These are phyloP conservation scores for Clavispora carvajalis DNA, from an alignment of 805 yeast species.

Conservation along the genomic window DNA sequence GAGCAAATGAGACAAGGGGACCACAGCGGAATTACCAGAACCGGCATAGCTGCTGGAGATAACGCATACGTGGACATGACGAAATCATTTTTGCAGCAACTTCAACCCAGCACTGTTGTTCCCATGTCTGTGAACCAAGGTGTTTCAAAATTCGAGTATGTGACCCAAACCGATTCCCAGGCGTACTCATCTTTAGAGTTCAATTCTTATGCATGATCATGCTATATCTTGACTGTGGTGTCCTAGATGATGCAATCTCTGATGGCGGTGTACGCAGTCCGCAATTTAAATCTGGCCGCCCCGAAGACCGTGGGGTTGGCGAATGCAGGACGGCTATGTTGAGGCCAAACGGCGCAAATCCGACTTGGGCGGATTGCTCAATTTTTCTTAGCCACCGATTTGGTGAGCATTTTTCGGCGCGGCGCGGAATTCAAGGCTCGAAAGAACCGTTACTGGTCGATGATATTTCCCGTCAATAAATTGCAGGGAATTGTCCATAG, in stretches of 20 bases:
- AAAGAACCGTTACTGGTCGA: too few species aligned
- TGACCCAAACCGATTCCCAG: slow-evolving; percentile 14
- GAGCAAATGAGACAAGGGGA: slow-evolving; percentile 14
- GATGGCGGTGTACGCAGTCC: background rate
- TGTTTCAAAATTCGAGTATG: slow-evolving; percentile 18
- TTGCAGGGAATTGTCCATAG: too few species aligned
- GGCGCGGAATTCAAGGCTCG: too few species aligned
- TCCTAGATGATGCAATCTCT: background rate
- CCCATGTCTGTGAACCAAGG: background rate
- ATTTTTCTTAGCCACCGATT: too few species aligned
- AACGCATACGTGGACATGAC: slow-evolving; percentile 16
- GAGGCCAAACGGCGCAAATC: too few species aligned
- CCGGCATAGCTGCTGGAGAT: slow-evolving; percentile 2
- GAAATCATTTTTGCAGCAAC: slow-evolving; percentile 29
- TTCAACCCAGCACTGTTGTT: slow-evolving; percentile 10
- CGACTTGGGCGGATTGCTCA: too few species aligned
- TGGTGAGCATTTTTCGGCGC: too few species aligned
- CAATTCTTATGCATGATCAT: slow-evolving; percentile 22
- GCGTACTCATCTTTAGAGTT: slow-evolving; percentile 26
- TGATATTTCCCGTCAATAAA: too few species aligned
- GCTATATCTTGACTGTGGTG: background rate
- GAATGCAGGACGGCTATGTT: too few species aligned
- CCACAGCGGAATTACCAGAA: slow-evolving; percentile 1
- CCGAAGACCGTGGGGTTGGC: too few species aligned
- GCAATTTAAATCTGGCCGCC: background rate